Base-by-base conservation (phyloP, 2,329 filamentous ascomycete species). In the Cytospora mali region DNA sequence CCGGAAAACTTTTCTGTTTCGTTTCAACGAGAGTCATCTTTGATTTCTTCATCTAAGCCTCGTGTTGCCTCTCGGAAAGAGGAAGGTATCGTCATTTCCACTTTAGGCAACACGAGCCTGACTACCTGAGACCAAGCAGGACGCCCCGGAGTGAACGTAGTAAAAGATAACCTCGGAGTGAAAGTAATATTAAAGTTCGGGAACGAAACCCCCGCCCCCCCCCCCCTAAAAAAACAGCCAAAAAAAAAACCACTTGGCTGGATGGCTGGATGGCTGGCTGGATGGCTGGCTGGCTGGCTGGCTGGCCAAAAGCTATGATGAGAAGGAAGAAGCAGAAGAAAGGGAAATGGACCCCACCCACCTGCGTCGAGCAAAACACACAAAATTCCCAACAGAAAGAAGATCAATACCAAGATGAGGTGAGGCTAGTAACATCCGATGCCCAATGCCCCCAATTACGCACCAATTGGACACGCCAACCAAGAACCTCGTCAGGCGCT, bases 361-460 rank as follows among this genome's bases (percentile, higher is more conserved):
- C 23, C 11, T 42, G 48, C 56, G 56, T 52, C 49, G 57, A 42
- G 49, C 57, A 28, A 50, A 53, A 31, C 28, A 39, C n/a, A 58
- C 2, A 13, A 23, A n/a, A n/a, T 39, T 18, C 35, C 35, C 35
- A 39, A 39, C 35, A 18, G 35, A 0, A 13, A 52, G 42, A 31
- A 31, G 42, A 21, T 42, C 23, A 13, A 46, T 46, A 49, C 29
- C 48, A 29, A 29, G 33, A 53, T 53, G 49, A 59, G 57, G 57
- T 49, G 57, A 59, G 57, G 33, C 57, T 59, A 53, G 48, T 53
- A 59, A 25, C 33, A 33, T n/a, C n/a, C n/a, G n/a, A n/a, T n/a
- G 35, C 35, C 33, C 35, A 18, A 39, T 18, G 35, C 35, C 42
- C 18, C 25, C 35, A 39, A 39, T 39, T 18, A 39, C 35, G 35